Base-by-base conservation (phyloP, 495 filamentous ascomycete genomes). In the Wilcoxina mikolae region DNA sequence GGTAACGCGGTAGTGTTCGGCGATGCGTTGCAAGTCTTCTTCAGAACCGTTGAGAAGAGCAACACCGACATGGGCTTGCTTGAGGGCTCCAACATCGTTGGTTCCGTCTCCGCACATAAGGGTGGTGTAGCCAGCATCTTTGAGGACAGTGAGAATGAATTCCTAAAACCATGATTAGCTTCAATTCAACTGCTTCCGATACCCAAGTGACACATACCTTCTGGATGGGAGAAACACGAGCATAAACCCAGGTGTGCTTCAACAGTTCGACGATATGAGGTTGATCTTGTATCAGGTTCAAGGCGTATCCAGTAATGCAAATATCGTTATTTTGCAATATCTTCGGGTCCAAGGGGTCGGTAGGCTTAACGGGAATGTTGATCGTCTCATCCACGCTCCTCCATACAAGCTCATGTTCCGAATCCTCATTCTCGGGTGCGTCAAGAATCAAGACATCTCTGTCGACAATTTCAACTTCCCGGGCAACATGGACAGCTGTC, bases 31-130 rank as follows among this genome's bases (percentile, higher is more conserved):
- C 35, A 99, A 74, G 66, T 95, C 91, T 2, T 95, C 83, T 64
- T 80, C 81, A 1, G 91, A 90, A 27, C 91, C 91, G 67, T 99
- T 99, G 55, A 99, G 77, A 31, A 99, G 80, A 11, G 91, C 91
- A 59, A 96, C 85, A 65, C 91, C 91, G 53, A 99, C 84, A 61
- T 99, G 93, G 23, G 91, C 93, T 73, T 99, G 91, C 75, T 99
- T 99, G 65, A 99, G 72, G 28, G 91, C 91, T 39, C 91, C 91
- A 48, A 99, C 91, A 67, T 99, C 91, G 65, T 99, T 99, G 47
- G 91, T 99, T 56, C 91, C 91, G 64, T 99, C 91, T 65, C 91
- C 91, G 58, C 90, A 94, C 91, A 99, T 99, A 61, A 96, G 76
- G 15, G 91, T 99, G 28, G 89, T 94, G 72, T 99, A 99, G 29